These are phyloP conservation scores for Geum urbanum DNA, from an alignment of 306 rosid species.

Conservation along the genomic window DNA sequence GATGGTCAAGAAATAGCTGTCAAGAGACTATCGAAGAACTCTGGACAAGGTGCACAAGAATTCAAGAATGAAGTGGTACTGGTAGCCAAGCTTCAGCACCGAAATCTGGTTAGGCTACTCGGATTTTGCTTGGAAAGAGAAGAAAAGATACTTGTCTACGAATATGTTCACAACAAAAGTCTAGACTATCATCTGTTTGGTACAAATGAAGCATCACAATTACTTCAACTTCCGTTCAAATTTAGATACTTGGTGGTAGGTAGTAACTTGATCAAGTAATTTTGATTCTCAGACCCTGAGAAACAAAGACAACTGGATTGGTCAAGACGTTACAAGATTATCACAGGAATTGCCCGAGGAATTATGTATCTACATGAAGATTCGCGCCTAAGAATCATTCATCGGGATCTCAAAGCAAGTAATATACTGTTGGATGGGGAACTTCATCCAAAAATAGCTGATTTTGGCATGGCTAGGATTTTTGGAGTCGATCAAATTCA, in stretches of 20 bases:
- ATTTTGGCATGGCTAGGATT: constrained; percentile 46
- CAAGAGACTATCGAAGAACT: constrained; percentile 46
- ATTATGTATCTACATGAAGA: constrained; percentile 44
- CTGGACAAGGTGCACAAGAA: constrained; percentile 43
- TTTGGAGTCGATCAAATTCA: constrained; percentile 26
- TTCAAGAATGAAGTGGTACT: too few relatives aligned
- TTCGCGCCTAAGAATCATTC: constrained; percentile 43
- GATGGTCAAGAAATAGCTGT: constrained; percentile 57
- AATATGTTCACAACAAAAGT: constrained; percentile 55
- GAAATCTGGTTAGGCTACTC: too few relatives aligned
- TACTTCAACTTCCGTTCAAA: not conserved
- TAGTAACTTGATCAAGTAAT: too few relatives aligned
- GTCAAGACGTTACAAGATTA: constrained; percentile 33
- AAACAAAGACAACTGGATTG: constrained; percentile 30
- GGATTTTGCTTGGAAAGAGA: too few relatives aligned
- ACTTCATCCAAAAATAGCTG: constrained; percentile 42
- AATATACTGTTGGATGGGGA: constrained; percentile 33
- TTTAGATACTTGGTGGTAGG: not conserved
- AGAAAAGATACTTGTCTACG: too few relatives aligned
- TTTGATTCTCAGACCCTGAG: constrained; percentile 9
- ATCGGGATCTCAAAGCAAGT: constrained; percentile 42
- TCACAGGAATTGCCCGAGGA: constrained; percentile 40
- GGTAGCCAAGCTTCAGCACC: too few relatives aligned
- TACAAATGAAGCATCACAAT: not conserved
- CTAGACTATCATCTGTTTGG: constrained; percentile 49